These are phyloP conservation scores for Sugiyamaella japonica DNA, from an alignment of 1,139 yeast genomes.

Conservation along the genomic window DNA sequence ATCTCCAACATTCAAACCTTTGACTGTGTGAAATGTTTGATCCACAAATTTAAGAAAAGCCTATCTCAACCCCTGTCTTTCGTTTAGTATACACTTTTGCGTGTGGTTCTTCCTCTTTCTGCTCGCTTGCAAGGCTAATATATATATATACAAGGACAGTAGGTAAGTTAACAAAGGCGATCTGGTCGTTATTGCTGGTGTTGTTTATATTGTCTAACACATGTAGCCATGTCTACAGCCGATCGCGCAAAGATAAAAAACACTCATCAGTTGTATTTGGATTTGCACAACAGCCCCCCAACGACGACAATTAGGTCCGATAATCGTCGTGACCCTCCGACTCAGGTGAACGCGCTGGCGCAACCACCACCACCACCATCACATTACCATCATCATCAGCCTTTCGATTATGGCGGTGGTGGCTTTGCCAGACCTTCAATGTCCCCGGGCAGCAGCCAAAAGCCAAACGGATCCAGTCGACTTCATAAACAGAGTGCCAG, in stretches of 20 bases:
- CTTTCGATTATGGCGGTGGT: background rate
- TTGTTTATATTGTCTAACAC: too few relatives aligned
- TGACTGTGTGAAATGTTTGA: background rate
- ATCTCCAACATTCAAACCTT: background rate
- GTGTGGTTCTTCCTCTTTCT: too few relatives aligned
- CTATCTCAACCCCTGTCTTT: background rate
- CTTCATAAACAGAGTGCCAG: slow-evolving; percentile 16
- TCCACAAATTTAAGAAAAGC: background rate
- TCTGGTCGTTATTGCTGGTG: too few relatives aligned
- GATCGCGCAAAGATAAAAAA: slow-evolving; percentile 8
- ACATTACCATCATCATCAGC: background rate
- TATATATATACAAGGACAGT: background rate
- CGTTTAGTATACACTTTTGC: background rate
- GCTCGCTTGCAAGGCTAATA: background rate
- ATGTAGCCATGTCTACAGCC: slow-evolving; percentile 7
- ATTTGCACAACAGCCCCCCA: background rate
- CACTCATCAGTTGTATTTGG: slow-evolving; percentile 5
- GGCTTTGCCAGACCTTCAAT: background rate
- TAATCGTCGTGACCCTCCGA: background rate
- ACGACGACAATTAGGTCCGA: too few relatives aligned
- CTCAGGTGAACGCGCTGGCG: background rate
- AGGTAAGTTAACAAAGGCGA: background rate
- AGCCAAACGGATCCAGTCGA: background rate
- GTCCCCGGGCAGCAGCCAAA: slow-evolving; percentile 2
- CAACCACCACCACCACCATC: background rate